phyloP scores from a whole-genome alignment of 345 rosid species.

The Gossypium stocksii region DNA sequence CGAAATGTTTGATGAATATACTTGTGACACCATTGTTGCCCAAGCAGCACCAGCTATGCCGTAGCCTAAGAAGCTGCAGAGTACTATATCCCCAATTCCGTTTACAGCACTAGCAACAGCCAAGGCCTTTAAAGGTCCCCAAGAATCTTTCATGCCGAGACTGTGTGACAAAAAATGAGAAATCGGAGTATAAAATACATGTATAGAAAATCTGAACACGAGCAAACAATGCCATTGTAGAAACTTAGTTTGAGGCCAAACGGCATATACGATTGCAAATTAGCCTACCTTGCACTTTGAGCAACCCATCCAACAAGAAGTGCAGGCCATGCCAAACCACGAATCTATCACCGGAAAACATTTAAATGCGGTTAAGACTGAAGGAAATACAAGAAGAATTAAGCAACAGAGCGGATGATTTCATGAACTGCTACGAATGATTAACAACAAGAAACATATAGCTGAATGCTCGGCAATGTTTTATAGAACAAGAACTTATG shows the following conservation, averaged over 20 bases:
- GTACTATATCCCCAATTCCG: conserved; percentile 64
- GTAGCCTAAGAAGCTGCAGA: conserved; percentile 69
- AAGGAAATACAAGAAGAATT: conserved; percentile 13
- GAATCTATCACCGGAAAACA: conserved; percentile 44
- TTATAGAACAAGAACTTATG: neutral
- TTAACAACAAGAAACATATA: neutral
- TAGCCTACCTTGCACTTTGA: conserved; percentile 84
- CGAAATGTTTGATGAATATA: conserved; percentile 24
- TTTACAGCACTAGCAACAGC: conserved; percentile 71
- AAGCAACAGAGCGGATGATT: neutral
- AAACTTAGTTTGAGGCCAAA: neutral
- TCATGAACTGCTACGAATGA: neutral
- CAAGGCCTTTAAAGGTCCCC: conserved; percentile 91
- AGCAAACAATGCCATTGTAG: neutral
- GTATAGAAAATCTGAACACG: neutral
- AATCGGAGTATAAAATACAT: neutral
- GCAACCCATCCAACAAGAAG: conserved; percentile 86
- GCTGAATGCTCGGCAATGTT: neutral
- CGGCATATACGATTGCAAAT: neutral
- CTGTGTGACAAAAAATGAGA: conserved; percentile 27
- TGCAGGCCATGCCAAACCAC: conserved; percentile 95
- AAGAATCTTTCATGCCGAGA: conserved; percentile 98
- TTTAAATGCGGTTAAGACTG: conserved; percentile 2
- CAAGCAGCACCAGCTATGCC: conserved; percentile 97
- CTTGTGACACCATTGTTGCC: conserved; percentile 95